A percentile compares a stretch with the other conserved stretches of the same genome.
Conservation (phyloP, 2,329 filamentous ascomycete genomes). For the Paecilomyces fulvus region DNA sequence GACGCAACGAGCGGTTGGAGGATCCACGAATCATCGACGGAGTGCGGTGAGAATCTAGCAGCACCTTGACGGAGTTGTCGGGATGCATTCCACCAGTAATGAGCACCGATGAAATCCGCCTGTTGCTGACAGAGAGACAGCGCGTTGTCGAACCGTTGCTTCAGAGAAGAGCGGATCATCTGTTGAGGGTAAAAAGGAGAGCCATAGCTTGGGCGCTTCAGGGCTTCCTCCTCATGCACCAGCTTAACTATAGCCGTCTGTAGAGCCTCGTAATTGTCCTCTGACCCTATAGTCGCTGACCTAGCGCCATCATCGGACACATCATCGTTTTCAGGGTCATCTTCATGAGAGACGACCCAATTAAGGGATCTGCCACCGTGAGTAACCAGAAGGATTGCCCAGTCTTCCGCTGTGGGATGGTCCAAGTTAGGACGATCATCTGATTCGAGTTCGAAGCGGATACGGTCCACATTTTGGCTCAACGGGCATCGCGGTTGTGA, state of each 20-base stretch:
- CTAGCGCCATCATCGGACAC: conserved; percentile 39
- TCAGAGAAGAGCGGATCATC: conserved; percentile 17
- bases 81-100: conserved; percentile 76
- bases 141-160: conserved; percentile 51
- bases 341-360: conserved; percentile 55
- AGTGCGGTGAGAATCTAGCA: conserved; percentile 41
- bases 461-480: conserved; percentile 27
- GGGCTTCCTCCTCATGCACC: conserved; percentile 74
- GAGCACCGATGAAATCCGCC: conserved; percentile 74
- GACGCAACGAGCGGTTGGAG: conserved; percentile 65
- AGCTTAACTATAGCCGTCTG: conserved; percentile 73
- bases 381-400: conserved; percentile 74
- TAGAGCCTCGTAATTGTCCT: conserved; percentile 72
- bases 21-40: conserved; percentile 59
- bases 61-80: conserved; percentile 59
- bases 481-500: conserved; percentile 16
- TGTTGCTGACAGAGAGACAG: conserved; percentile 68
- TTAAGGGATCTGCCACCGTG: conserved; percentile 62
- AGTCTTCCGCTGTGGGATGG: conserved; percentile 74
- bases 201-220: conserved; percentile 42
- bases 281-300: conserved; percentile 47
- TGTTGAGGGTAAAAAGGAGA: conserved; percentile 3
- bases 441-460: conserved; percentile 33
- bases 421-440: conserved; percentile 49
- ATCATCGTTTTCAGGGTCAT: conserved; percentile 49